Conservation (phyloP, 176 grass and related monocot genomes). For the Triticum urartu region DNA sequence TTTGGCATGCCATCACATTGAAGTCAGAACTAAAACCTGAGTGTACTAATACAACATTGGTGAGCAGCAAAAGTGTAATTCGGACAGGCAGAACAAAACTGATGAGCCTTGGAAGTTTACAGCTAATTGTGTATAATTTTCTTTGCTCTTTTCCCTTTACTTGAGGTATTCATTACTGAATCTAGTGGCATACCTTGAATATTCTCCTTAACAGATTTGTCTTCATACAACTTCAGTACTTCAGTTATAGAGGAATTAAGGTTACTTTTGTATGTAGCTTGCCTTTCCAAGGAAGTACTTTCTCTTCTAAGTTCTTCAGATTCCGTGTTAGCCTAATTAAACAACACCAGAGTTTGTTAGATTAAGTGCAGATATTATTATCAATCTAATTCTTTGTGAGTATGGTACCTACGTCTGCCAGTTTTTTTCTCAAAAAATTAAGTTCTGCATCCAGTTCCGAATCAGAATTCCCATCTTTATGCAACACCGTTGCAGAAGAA, state of each 20-base stretch:
- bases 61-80: not conserved
- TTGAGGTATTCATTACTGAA: not conserved
- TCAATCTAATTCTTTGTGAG: slow-evolving; percentile 1
- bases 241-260: slow-evolving; percentile 46
- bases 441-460: slow-evolving; percentile 40
- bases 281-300: slow-evolving; percentile 42
- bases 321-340: slow-evolving; percentile 49
- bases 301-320: slow-evolving; percentile 45
- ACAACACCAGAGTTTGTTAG: not conserved
- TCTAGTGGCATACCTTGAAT: slow-evolving; percentile 45
- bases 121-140: not conserved
- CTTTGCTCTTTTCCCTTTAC: not conserved
- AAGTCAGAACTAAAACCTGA: slow-evolving; percentile 6
- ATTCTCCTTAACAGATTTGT: slow-evolving; percentile 31
- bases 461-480: not conserved
- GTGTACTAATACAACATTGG: not conserved
- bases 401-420: slow-evolving; percentile 40
- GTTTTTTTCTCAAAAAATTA: slow-evolving; percentile 31
- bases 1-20: not conserved
- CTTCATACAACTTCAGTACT: slow-evolving; percentile 42
- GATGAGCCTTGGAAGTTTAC: not conserved
- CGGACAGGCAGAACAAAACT: not conserved
- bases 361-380: slow-evolving; percentile 15
- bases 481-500: slow-evolving; percentile 21
- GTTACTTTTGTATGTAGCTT: slow-evolving; percentile 21